These are phyloP conservation scores for Colletotrichum limetticola DNA, from an alignment of 2,329 filamentous ascomycete genomes.

Conservation along the genomic window DNA sequence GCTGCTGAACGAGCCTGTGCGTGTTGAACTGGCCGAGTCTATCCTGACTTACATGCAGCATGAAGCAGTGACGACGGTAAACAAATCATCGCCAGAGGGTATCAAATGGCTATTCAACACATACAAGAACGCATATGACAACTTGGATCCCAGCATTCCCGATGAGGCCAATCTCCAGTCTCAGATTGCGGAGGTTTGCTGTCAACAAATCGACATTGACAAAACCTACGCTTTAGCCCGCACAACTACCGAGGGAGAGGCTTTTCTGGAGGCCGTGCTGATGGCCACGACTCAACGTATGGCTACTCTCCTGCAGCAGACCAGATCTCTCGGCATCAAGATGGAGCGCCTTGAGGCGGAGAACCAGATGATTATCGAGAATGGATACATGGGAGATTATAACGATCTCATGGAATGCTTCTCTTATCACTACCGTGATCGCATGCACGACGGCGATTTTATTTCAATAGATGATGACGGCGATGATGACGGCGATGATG, in stretches of 20 bases:
- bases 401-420: too few species aligned
- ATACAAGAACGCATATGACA: neutral
- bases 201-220: neutral
- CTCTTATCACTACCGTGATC: too few species aligned
- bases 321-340: too few species aligned
- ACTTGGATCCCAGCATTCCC: neutral
- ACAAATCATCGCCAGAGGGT: neutral
- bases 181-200: neutral
- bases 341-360: too few species aligned
- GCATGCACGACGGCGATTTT: too few species aligned
- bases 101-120: neutral
- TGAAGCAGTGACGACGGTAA: neutral
- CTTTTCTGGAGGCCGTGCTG: neutral
- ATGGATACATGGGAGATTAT: too few species aligned
- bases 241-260: neutral
- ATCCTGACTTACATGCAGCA: neutral
- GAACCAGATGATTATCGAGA: too few species aligned
- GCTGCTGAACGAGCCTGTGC: neutral
- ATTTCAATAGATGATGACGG: too few species aligned
- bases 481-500: neutral
- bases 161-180: neutral
- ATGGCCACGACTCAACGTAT: too few species aligned
- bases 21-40: neutral
- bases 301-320: neutral
- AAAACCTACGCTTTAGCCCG: neutral